Base-by-base conservation (phyloP, 2,329 filamentous ascomycete species). In the Epicoccum sorghinum region DNA sequence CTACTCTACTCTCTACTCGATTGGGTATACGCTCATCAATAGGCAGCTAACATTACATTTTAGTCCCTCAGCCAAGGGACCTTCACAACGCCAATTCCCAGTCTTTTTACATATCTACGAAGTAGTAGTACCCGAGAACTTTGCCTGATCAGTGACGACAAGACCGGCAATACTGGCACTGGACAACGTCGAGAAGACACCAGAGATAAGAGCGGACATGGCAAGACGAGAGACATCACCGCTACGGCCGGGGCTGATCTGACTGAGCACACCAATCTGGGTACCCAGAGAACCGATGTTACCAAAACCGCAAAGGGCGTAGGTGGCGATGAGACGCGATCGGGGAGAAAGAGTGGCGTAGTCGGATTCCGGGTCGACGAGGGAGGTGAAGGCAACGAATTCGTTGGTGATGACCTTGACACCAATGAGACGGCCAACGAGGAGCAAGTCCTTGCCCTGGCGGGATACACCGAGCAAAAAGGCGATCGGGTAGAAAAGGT, bases 231-330 rank as follows among this genome's bases (percentile, higher is more conserved):
- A 87, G 9, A 96, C 88, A 64, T 95, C 89, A 53, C 88, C 89
- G 33, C 85, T 83, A 39, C 91, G 85, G 4, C 81, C 80, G 0
- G 91, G 91, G 0, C 90, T 88, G 57, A 96, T 85, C 77, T 96
- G 91, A 4, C 88, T 85, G 47, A 96, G 82, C 54, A 96, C 90
- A 79, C 91, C 91, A 57, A 96, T 95, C 77, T 96, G 91, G 51
- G 91, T 93, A 71, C 91, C 91, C 42, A 96, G 83, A 27, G 90
- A 93, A 48, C 89, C 89, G 64, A 96, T 89, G 79, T 96, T 96
- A 59, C 90, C 92, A 63, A 77, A 78, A 53, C 82, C 81, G 75
- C 91, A 96, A 61, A 93, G 83, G 18, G 90, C 89, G 70, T 96
- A 96, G 45, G 90, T 96, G 40, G 89, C 90, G 68, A 96, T 96